Evolutionary conservation across 331 rosid species (phyloP).

Genomic region (Rhamnella rubrinervis): DNA sequence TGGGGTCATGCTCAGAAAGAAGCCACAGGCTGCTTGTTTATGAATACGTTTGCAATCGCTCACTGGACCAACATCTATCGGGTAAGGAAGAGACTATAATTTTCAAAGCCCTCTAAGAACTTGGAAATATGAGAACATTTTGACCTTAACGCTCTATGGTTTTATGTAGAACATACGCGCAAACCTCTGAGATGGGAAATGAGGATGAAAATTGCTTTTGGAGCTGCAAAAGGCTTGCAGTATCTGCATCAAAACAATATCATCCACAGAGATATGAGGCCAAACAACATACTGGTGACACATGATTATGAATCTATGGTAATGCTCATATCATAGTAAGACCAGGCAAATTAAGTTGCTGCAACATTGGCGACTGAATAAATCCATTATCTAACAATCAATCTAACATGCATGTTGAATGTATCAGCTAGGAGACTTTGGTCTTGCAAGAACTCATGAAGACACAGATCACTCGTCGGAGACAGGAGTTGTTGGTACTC

Average conservation of each 20-base stretch:
- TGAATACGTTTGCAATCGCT: constrained; percentile 78
- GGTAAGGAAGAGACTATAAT: constrained; percentile 28
- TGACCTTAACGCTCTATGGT: not conserved
- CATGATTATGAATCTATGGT: constrained; percentile 71
- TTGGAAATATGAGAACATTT: not conserved
- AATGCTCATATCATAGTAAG: constrained; percentile 12
- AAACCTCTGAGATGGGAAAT: constrained; percentile 58
- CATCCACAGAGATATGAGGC: constrained; percentile 77
- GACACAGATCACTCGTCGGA: constrained; percentile 41
- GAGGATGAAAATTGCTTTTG: constrained; percentile 67
- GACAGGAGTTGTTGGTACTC: constrained; percentile 64
- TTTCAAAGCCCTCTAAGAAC: not conserved
- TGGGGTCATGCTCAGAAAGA: constrained; percentile 82
- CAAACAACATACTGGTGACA: constrained; percentile 76
- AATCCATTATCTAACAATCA: not conserved
- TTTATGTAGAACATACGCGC: constrained; percentile 43
- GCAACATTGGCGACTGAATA: not conserved
- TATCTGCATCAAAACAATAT: constrained; percentile 60
- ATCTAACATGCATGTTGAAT: constrained; percentile 20
- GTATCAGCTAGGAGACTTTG: constrained; percentile 76
- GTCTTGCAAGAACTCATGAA: constrained; percentile 61
- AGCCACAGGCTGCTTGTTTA: constrained; percentile 74
- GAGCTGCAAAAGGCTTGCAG: constrained; percentile 65
- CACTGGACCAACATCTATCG: constrained; percentile 69
- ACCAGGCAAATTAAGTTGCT: not conserved